phyloP scores from a whole-genome alignment of 306 rosid species.

The Cucurbita pepo region DNA sequence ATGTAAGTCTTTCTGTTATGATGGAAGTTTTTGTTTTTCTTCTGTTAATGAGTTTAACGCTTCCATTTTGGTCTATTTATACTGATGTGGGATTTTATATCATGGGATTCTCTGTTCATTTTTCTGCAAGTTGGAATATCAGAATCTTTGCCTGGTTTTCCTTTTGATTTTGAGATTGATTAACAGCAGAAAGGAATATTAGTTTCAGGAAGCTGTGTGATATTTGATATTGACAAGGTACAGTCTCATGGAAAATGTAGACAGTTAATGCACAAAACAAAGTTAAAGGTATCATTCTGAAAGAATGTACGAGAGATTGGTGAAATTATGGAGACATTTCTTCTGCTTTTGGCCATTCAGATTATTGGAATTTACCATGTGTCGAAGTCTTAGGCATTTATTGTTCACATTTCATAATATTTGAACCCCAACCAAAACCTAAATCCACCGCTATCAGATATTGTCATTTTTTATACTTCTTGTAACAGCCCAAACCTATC shows the following conservation, averaged over 20 bases:
- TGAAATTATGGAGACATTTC: neutral
- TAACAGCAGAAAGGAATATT: neutral
- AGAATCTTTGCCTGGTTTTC: neutral
- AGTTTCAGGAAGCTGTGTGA: neutral
- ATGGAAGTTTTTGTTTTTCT: neutral
- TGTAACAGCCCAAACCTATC: too few species aligned
- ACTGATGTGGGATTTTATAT: neutral
- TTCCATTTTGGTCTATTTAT: neutral
- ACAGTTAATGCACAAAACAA: neutral
- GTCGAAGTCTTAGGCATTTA: neutral
- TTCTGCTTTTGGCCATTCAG: neutral
- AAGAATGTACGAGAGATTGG: neutral
- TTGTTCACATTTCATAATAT: neutral
- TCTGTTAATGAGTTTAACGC: slow-evolving; percentile 16
- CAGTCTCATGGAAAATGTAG: neutral
- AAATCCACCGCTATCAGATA: too few species aligned
- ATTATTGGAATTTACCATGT: neutral
- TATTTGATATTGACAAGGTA: slow-evolving; percentile 1
- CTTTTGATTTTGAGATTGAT: neutral
- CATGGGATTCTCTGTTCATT: neutral
- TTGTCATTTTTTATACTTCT: neutral
- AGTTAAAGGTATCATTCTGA: neutral
- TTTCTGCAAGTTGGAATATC: slow-evolving; percentile 6
- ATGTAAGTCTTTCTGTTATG: neutral
- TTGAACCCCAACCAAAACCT: neutral